Evolutionary conservation across 805 yeast species (phyloP), one percentile per base, ranked within the genome.

Genomic region (Metschnikowia continentalis): DNA sequence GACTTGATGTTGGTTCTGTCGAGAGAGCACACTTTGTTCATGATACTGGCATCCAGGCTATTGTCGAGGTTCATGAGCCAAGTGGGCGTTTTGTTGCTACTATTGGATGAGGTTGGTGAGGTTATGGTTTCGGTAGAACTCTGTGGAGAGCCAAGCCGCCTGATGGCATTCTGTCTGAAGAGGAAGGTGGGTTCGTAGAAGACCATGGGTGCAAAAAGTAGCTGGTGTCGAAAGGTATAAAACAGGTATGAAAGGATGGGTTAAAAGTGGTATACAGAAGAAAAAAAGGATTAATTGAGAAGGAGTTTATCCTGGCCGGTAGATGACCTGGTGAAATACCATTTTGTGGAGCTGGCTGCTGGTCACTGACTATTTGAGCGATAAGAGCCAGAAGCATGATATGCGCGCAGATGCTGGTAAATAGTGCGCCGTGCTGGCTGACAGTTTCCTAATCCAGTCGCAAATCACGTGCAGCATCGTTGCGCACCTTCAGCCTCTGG

Each of bases 21-120:
- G 15, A 70, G 63, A 5, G 76, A 62, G 52, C 78, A 74, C 1
- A 77, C 65, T 57, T 76, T 76, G 53, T 68, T 67, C 44, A 77
- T 56, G n/a, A 75, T 63, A 44, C 63, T 59, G 3, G 69, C 66
- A 44, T 69, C 71, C 35, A 59, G 58, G 22, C 62, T 50, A 41
- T 60, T 64, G 48, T 60, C 48, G 20, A 56, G 53, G 48, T 65
- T 62, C 41, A 71, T 58, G 41, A 72, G 55, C 76, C 76, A 71
- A 13, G 67, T 50, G 17, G 52, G 39, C 13, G 50, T 44, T n/a
- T 32, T 48, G 45, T n/a, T 33, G 23, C 60, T 46, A 17, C 46
- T 46, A 42, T 46, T 51, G n/a, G 38, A 4, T 23, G 42, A n/a
- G n/a, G 17, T 6, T 6, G 42, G 32, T 11, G 42, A 11, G 3